A percentile compares a stretch with the other conserved stretches of the same genome.
These are phyloP conservation scores for Parasitella parasitica DNA, from an alignment of 371 early-diverging fungal genomes.

Conservation along the genomic window DNA sequence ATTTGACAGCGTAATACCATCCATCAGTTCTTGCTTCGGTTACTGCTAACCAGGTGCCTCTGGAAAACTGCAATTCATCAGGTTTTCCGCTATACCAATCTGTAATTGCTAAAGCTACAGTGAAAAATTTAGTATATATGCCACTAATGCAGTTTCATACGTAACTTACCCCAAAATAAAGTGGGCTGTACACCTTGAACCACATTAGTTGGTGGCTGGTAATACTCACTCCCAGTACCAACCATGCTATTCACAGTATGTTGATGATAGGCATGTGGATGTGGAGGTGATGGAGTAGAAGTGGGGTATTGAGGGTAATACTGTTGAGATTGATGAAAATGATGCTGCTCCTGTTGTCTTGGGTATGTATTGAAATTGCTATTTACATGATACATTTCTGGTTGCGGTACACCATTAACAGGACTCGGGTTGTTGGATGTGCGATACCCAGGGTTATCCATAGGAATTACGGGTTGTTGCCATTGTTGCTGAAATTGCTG, in stretches of 20 bases:
- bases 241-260: too few species aligned
- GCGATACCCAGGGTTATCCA: neutral
- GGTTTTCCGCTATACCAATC: slow-evolving; percentile 79
- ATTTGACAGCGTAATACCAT: slow-evolving; percentile 78
- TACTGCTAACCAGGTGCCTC: slow-evolving; percentile 74
- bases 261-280: neutral
- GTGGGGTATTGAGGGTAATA: slow-evolving; percentile 4
- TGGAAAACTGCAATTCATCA: slow-evolving; percentile 75
- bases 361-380: neutral
- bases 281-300: neutral
- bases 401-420: neutral
- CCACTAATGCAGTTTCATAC: too few species aligned
- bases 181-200: slow-evolving; percentile 5
- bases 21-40: slow-evolving; percentile 57
- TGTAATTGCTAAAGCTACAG: slow-evolving; percentile 74
- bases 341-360: neutral
- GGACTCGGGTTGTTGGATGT: neutral
- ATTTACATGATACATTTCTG: slow-evolving; percentile 2
- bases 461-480: neutral
- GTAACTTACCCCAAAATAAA: slow-evolving; percentile 16
- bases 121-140: too few species aligned
- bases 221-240: neutral
- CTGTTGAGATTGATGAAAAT: neutral
- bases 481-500: neutral
- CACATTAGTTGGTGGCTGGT: neutral